phyloP scores from a whole-genome alignment of 805 yeast species.

The Wickerhamomyces mucosus region DNA sequence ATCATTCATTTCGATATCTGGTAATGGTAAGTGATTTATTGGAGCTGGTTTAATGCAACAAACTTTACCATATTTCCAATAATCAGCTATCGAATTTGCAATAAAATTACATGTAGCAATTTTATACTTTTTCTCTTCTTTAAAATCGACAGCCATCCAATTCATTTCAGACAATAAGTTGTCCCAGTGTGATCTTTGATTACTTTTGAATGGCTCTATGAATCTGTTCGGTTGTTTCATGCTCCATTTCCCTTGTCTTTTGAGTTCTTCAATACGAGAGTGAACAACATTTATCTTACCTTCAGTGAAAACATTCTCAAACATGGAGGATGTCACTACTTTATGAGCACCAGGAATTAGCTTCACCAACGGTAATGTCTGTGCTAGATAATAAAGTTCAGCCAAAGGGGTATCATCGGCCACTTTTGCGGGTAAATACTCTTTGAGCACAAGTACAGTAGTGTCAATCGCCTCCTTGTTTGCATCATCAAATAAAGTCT shows the following conservation, averaged over 20 bases:
- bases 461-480: slow-evolving; percentile 35
- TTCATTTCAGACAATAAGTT: slow-evolving; percentile 63
- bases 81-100: slow-evolving; percentile 67
- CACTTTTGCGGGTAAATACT: slow-evolving; percentile 41
- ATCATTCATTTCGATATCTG: slow-evolving; percentile 7
- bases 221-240: slow-evolving; percentile 72
- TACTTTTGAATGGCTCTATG: slow-evolving; percentile 45
- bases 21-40: slow-evolving; percentile 18
- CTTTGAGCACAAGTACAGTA: slow-evolving; percentile 39
- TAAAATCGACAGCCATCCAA: slow-evolving; percentile 77
- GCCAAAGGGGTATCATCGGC: slow-evolving; percentile 62
- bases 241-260: slow-evolving; percentile 84
- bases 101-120: slow-evolving; percentile 59
- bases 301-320: slow-evolving; percentile 76
- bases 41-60: slow-evolving; percentile 50
- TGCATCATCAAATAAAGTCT: slow-evolving; percentile 22
- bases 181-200: slow-evolving; percentile 58
- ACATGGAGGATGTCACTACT: slow-evolving; percentile 74
- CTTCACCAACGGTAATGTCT: slow-evolving; percentile 76
- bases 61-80: slow-evolving; percentile 68
- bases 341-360: slow-evolving; percentile 81
- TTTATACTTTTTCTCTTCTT: slow-evolving; percentile 60
- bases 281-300: slow-evolving; percentile 86
- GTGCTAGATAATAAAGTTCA: slow-evolving; percentile 79
- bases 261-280: slow-evolving; percentile 85